Evolutionary conservation across 163 green algal species (phyloP).

Genomic region (Scenedesmus sp.): DNA sequence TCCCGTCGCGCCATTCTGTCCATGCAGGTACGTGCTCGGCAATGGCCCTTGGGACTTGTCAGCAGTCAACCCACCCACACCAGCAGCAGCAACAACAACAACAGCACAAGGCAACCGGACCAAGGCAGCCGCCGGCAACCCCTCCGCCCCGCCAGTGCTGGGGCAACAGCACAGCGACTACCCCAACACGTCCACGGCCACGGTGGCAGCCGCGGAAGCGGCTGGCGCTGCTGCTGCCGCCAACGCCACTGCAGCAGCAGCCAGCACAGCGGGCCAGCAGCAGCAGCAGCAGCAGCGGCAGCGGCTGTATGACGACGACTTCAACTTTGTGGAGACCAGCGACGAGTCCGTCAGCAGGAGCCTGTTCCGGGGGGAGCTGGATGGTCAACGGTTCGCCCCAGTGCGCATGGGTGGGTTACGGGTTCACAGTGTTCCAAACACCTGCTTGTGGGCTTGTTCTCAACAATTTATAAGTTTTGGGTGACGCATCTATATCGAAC

Average conservation of each 20-base stretch:
- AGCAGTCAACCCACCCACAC: constrained; percentile 1
- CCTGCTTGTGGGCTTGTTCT: no score
- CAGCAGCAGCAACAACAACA: neutral
- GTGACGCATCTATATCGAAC: no score
- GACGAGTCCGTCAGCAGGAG: neutral
- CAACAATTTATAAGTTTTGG: no score
- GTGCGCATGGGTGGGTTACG: constrained; percentile 27
- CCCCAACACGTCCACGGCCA: neutral
- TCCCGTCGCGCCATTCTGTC: no score
- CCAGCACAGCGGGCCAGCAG: neutral
- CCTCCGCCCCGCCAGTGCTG: neutral
- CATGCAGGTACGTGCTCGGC: constrained; percentile 42
- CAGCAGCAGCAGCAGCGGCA: constrained; percentile 30
- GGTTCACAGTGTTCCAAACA: no score
- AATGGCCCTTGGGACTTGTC: constrained; percentile 41
- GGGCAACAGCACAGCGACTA: constrained; percentile 36
- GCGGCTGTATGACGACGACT: neutral
- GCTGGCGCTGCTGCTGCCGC: constrained; percentile 2
- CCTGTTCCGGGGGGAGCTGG: constrained; percentile 41
- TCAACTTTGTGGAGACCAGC: neutral
- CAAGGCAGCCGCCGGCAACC: neutral
- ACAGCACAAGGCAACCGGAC: neutral
- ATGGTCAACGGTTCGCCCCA: constrained; percentile 23
- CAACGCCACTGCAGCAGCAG: neutral
- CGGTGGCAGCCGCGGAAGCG: neutral